Base-by-base conservation (phyloP, 305 asterid species). In the Plantago rigida region DNA sequence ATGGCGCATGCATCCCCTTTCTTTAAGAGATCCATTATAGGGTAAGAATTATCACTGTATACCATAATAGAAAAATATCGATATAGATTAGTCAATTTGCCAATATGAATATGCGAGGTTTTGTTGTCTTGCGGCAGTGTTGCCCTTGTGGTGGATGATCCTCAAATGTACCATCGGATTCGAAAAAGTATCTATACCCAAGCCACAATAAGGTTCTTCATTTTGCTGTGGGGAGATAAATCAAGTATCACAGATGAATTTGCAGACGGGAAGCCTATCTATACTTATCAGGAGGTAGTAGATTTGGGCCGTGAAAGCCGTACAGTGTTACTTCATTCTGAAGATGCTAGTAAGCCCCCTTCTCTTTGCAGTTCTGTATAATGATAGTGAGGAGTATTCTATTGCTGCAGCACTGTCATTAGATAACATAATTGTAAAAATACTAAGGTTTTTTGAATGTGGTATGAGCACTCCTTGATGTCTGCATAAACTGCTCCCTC, bases 161-260 rank as follows among this genome's bases (percentile, higher is more conserved):
- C 86, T 64, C 85, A 67, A 74, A 59, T 92, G 84, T 82, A 77
- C 78, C 72, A 75, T 64, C 81, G 79, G 69, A 71, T 85, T 71
- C 69, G 65, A 5, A 82, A 81, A 59, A 56, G 82, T 51, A 83
- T 92, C 67, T 55, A 9, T 13, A 63, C 91, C 64, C 81, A 65
- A 57, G 84, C 87, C 52, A 62, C 76, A 53, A 46, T 83, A 63
- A 80, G 87, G 77, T 92, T 89, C 79, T 74, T 74, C 67, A 63
- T 92, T 56, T 72, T 92, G 73, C 81, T 92, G 6, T 92, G 99
- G 99, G 97, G 96, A 56, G 92, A 86, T 58, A 92, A 84, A 72
- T 77, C 94, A 67, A 77, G 80, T 78, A 69, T 83, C 50, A 51
- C 60, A 59, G 76, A 63, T 62, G 84, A 70, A 68, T 80, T 70